A percentile compares a stretch with the other conserved stretches of the same genome.
phyloP scores from a whole-genome alignment of 768 basidiomycete species.

The Infundibulicybe gibba region DNA sequence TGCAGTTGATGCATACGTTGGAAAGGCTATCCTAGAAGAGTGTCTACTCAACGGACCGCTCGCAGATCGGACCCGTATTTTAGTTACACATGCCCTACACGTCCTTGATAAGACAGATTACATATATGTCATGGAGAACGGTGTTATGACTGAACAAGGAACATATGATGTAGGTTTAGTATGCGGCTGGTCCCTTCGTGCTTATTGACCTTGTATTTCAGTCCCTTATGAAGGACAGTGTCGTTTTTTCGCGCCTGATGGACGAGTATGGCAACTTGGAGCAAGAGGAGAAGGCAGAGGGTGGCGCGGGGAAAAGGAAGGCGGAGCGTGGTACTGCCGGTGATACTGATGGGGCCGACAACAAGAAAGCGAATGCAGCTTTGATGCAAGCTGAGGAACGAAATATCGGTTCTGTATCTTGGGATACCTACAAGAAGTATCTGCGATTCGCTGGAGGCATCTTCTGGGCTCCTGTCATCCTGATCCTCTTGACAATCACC shows the following conservation, averaged over 20 bases:
- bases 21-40: constrained; percentile 61
- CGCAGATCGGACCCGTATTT: constrained; percentile 49
- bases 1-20: constrained; percentile 77
- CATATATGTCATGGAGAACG: constrained; percentile 62
- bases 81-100: constrained; percentile 60
- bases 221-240: constrained; percentile 41
- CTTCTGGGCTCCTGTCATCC: constrained; percentile 42
- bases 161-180: constrained; percentile 41
- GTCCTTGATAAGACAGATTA: constrained; percentile 58
- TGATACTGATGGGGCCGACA: constrained; percentile 8
- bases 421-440: constrained; percentile 47
- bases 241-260: constrained; percentile 47
- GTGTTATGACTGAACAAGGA: constrained; percentile 58
- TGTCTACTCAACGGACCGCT: constrained; percentile 57
- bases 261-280: constrained; percentile 50
- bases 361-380: constrained; percentile 24
- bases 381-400: constrained; percentile 58
- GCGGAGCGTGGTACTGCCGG: background rate
- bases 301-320: constrained; percentile 10
- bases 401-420: constrained; percentile 47
- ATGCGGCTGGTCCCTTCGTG: constrained; percentile 1
- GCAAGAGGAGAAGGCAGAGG: constrained; percentile 25
- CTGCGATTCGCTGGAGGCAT: constrained; percentile 44
- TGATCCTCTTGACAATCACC: constrained; percentile 37
- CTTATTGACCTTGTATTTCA: constrained; percentile 13